Evolutionary conservation across 495 filamentous ascomycete genomes (phyloP).

Genomic region (Trichoderma gamsii): DNA sequence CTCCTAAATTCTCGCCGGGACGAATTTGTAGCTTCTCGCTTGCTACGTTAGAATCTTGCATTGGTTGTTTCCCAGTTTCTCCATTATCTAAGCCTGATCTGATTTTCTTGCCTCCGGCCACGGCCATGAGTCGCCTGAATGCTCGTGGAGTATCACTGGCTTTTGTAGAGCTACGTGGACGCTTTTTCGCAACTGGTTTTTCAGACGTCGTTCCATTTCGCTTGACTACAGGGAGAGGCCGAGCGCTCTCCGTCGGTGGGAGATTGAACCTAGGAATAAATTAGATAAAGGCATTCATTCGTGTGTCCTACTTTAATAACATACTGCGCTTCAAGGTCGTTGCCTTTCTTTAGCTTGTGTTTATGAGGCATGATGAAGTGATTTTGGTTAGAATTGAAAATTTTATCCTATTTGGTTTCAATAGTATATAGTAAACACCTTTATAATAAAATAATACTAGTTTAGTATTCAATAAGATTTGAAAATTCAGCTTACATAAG

Average conservation of each 20-base stretch:
- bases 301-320: neutral
- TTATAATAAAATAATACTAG: too few relatives aligned
- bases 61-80: conserved; percentile 16
- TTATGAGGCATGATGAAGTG: conserved; percentile 18
- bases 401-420: neutral
- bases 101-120: conserved; percentile 49
- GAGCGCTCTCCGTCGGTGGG: conserved; percentile 63
- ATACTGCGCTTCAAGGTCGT: neutral
- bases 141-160: conserved; percentile 80
- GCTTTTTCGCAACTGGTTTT: conserved; percentile 25
- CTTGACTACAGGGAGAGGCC: conserved; percentile 56
- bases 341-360: conserved; percentile 15
- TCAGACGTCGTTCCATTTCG: conserved; percentile 22
- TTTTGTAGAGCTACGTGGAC: conserved; percentile 39
- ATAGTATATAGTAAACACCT: too few relatives aligned
- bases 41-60: conserved; percentile 16
- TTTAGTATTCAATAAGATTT: too few relatives aligned
- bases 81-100: conserved; percentile 67
- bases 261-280: conserved; percentile 56
- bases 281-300: neutral
- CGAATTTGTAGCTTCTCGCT: conserved; percentile 57
- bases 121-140: conserved; percentile 76
- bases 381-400: neutral
- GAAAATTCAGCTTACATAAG: too few relatives aligned
- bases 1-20: conserved; percentile 73